Base-by-base conservation (phyloP, 2,329 filamentous ascomycete genomes). In the Pseudopithomyces chartarum region DNA sequence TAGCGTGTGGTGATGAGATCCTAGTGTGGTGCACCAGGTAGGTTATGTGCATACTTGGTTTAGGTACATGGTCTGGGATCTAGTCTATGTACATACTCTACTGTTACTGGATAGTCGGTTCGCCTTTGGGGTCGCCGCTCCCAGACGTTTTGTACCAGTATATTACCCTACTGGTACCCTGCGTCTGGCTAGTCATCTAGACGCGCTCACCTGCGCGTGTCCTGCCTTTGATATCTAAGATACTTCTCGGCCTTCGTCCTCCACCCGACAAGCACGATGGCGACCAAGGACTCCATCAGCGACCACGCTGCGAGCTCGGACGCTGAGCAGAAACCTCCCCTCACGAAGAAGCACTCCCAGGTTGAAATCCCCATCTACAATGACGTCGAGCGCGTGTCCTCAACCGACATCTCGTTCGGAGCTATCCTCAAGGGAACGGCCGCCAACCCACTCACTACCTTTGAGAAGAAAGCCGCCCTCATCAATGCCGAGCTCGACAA, bases 401-500 rank as follows among this genome's bases (percentile, higher is more conserved):
- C 60, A 15, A 61, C 66, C 8, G 60, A 69, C 20, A 54, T 71
- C 13, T 67, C 66, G 5, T 63, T 71, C 17, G 57, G 54, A 20
- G 64, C 68, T 3, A 69, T 71, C 15, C 61, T 71, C 20, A 67
- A 57, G 49, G 68, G 68, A 22, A 69, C 65, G 3, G 67, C 67
- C 3, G 63, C 67, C 5, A 62, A 64, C 39, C 68, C 67, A 3
- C 59, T 69, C 32, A 69, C 58, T 32, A 66, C 63, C 2, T 69
- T 69, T 13, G 67, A 71, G 46, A 69, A 71, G 52, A 71, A 71
- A 38, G 68, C 68, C n/a, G 67, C 68, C 4, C 66, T 69, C 10
- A 64, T 69, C 58, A 71, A 71, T 47, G 62, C 61, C n/a, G 67
- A 71, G 34, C 36, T 71, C 2, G 68, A 71, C 54, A 68, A 67